phyloP scores from a whole-genome alignment of 164 flowering plant species.

The Santalum album region DNA sequence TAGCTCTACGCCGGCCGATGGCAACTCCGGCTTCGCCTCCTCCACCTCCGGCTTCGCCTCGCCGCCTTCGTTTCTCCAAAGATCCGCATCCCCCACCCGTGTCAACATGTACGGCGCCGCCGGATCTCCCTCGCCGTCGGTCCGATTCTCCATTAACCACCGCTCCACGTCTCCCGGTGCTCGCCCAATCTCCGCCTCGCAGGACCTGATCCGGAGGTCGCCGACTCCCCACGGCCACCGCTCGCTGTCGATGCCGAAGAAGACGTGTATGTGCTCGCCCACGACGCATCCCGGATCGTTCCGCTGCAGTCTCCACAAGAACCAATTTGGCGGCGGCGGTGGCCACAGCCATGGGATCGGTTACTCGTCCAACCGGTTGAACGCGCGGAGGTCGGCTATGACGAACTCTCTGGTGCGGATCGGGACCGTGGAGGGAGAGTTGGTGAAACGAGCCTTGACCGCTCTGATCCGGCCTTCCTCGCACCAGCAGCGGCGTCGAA shows the following conservation, averaged over 20 bases:
- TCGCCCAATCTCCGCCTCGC: constrained; percentile 3
- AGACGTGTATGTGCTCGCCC: constrained; percentile 10
- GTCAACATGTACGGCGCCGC: constrained; percentile 1
- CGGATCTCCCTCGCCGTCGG: constrained; percentile 1
- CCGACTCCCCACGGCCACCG: not conserved
- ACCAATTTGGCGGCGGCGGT: not conserved
- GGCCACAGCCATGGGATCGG: not conserved
- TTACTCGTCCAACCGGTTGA: constrained; percentile 1
- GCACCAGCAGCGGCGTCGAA: not conserved
- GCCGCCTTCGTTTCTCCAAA: not conserved
- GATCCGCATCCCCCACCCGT: constrained; percentile 1
- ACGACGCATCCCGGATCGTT: constrained; percentile 6
- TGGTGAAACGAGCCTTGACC: constrained; percentile 2
- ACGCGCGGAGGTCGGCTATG: constrained; percentile 6
- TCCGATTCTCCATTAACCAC: not conserved
- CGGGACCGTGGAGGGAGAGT: constrained; percentile 4
- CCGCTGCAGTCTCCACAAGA: constrained; percentile 7
- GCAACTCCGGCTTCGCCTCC: not conserved
- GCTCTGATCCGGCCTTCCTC: constrained; percentile 3
- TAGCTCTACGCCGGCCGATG: not conserved
- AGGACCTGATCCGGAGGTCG: not conserved
- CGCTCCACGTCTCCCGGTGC: constrained; percentile 1
- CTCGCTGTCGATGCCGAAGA: not conserved
- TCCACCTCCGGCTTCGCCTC: constrained; percentile 1
- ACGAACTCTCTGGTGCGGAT: constrained; percentile 7